A percentile compares a stretch with the other conserved stretches of the same genome.
Conservation (phyloP, 2,329 filamentous ascomycete genomes). For the Onygena corvina region DNA sequence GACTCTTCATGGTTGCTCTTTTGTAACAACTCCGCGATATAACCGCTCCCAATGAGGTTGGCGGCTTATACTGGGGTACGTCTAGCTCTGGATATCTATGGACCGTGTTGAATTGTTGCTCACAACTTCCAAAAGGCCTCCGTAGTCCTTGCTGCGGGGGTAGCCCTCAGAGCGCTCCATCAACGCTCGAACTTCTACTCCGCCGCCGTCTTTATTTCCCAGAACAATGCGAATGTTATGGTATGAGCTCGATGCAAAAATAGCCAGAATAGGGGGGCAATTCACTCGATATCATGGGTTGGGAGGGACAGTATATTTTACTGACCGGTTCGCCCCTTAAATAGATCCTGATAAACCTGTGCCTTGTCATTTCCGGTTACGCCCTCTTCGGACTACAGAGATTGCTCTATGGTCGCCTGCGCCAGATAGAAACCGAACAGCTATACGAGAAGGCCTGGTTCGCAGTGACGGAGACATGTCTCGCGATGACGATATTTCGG, state of each 20-base stretch:
- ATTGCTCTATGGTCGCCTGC: conserved; percentile 77
- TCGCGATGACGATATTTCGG: conserved; percentile 96
- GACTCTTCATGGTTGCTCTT: not conserved
- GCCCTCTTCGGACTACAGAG: conserved; percentile 80
- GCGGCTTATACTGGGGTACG: conserved; percentile 43
- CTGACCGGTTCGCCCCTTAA: conserved; percentile 7
- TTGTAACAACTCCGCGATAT: not conserved
- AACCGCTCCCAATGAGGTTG: conserved; percentile 34
- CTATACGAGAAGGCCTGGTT: conserved; percentile 98
- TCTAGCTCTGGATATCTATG: not conserved
- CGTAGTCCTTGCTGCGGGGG: conserved; percentile 67
- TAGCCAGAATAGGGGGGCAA: not conserved
- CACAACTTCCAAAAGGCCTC: conserved; percentile 49
- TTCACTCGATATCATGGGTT: not conserved
- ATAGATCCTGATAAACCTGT: conserved; percentile 81
- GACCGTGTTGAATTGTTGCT: not conserved
- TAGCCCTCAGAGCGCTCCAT: conserved; percentile 81
- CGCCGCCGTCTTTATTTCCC: conserved; percentile 88
- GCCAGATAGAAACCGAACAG: conserved; percentile 90
- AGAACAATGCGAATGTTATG: conserved; percentile 91
- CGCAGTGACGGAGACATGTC: conserved; percentile 86
- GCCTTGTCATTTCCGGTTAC: conserved; percentile 66
- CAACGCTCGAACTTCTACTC: conserved; percentile 98
- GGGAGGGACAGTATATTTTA: no score
- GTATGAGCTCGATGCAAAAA: conserved; percentile 38